Evolutionary conservation across 2,329 filamentous ascomycete species (phyloP).

Genomic region (Colletotrichum cordylinicola): DNA sequence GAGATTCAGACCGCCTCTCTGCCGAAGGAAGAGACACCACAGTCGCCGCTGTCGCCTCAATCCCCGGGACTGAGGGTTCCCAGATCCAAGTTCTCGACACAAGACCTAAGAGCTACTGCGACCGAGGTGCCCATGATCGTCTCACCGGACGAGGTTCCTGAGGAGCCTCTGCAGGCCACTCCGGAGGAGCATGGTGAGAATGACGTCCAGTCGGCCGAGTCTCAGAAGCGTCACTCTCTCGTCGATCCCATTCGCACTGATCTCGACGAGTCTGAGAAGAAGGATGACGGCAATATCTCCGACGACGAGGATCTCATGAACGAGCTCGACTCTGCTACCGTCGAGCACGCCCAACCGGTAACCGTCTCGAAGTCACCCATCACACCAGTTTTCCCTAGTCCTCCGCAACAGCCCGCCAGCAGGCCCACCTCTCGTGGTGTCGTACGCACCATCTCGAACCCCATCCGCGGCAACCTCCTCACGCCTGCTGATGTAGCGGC

Average conservation of each 20-base stretch:
- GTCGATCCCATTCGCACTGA: constrained; percentile 64
- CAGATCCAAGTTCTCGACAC: constrained; percentile 50
- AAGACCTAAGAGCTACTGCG: constrained; percentile 34
- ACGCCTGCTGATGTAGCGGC: constrained; percentile 51
- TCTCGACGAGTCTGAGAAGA: constrained; percentile 38
- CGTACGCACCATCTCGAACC: constrained; percentile 40
- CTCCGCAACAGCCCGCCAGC: constrained; percentile 24
- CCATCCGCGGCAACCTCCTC: constrained; percentile 50
- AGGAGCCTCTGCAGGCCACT: constrained; percentile 7
- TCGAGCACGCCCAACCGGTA: constrained; percentile 84
- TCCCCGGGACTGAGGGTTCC: constrained; percentile 33
- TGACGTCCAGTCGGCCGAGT: constrained; percentile 31
- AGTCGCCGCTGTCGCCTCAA: constrained; percentile 1
- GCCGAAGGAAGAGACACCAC: constrained; percentile 24
- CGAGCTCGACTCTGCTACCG: constrained; percentile 80
- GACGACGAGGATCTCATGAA: constrained; percentile 87
- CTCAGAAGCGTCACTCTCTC: constrained; percentile 38
- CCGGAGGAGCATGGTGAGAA: constrained; percentile 26
- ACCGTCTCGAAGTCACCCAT: constrained; percentile 84
- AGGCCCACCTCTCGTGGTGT: constrained; percentile 41
- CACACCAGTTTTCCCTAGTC: constrained; percentile 62
- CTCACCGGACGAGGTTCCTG: not conserved
- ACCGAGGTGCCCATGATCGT: constrained; percentile 21
- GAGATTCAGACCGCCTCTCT: not conserved
- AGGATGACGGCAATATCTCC: constrained; percentile 53